These are phyloP conservation scores for Pharnaceum exiguum DNA, from an alignment of 148 eudicot species.

Conservation along the genomic window DNA sequence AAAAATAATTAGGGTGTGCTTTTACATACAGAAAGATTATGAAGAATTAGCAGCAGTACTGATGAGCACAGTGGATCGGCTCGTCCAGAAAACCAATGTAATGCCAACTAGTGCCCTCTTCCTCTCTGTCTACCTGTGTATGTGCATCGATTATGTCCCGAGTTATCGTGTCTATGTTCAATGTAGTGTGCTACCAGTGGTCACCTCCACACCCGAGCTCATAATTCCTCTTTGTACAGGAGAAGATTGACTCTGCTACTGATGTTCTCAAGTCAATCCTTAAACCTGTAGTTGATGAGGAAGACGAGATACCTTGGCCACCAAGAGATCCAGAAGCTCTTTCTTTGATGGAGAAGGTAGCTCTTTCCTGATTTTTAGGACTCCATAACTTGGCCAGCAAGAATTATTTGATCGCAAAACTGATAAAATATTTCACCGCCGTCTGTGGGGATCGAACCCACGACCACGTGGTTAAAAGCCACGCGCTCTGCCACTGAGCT, in stretches of 20 bases:
- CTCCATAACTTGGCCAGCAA: too few relatives aligned
- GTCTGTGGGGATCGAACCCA: constrained; percentile 87
- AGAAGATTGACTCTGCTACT: constrained; percentile 86
- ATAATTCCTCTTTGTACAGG: constrained; percentile 38
- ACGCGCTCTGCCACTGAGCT: constrained; percentile 85
- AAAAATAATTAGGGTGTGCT: not conserved
- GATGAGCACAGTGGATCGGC: constrained; percentile 84
- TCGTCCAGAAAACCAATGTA: constrained; percentile 88
- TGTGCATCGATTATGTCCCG: not conserved
- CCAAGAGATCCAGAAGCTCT: constrained; percentile 82
- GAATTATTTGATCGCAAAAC: too few relatives aligned
- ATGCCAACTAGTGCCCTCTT: constrained; percentile 5
- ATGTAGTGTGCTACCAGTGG: not conserved
- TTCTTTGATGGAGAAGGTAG: constrained; percentile 68
- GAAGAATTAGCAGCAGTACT: constrained; percentile 82
- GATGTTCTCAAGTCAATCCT: constrained; percentile 87
- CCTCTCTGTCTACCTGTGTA: constrained; percentile 9
- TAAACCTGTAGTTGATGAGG: constrained; percentile 64
- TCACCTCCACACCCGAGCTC: constrained; percentile 6
- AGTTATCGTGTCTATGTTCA: not conserved
- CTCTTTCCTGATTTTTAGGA: constrained; percentile 1
- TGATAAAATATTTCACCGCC: too few relatives aligned
- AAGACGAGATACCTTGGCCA: constrained; percentile 84
- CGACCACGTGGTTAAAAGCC: constrained; percentile 90
- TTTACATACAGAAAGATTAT: constrained; percentile 75